Percentiles rank a stretch among this genome's conserved stretches.
These are phyloP conservation scores for Tarenaya hassleriana DNA, from an alignment of 345 rosid species.

Conservation along the genomic window DNA sequence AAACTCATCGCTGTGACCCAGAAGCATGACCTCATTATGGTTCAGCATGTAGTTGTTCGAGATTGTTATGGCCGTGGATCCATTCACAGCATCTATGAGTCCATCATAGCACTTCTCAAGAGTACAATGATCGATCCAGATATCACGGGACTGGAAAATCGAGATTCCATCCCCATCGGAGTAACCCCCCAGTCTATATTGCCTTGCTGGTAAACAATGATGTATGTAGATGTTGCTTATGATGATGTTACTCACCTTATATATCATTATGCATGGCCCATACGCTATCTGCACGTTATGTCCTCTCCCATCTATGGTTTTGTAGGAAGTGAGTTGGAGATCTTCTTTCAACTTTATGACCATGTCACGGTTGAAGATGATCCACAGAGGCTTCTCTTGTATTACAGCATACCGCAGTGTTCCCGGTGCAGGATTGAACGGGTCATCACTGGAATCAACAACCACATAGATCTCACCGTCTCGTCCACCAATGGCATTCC, in stretches of 20 bases:
- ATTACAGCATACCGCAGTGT: conserved; percentile 50
- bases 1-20: conserved; percentile 67
- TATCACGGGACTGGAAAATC: conserved; percentile 38
- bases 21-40: conserved; percentile 63
- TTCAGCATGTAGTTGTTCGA: conserved; percentile 61
- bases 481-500: conserved; percentile 51
- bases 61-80: conserved; percentile 57
- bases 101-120: conserved; percentile 54
- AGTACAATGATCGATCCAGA: conserved; percentile 73
- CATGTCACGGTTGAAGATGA: conserved; percentile 57
- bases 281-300: conserved; percentile 40
- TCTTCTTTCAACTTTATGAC: conserved; percentile 48
- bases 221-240: conserved; percentile 57
- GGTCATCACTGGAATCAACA: conserved; percentile 28
- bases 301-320: conserved; percentile 73
- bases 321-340: conserved; percentile 42
- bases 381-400: conserved; percentile 59
- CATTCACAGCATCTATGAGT: conserved; percentile 51
- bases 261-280: conserved; percentile 56
- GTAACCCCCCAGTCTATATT: conserved; percentile 28
- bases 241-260: conserved; percentile 49
- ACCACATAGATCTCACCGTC: conserved; percentile 49
- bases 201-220: conserved; percentile 39
- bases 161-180: conserved; percentile 73
- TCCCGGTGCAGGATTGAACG: conserved; percentile 38